Conservation (phyloP, 164 flowering plant genomes). For the Pachysandra terminalis region DNA sequence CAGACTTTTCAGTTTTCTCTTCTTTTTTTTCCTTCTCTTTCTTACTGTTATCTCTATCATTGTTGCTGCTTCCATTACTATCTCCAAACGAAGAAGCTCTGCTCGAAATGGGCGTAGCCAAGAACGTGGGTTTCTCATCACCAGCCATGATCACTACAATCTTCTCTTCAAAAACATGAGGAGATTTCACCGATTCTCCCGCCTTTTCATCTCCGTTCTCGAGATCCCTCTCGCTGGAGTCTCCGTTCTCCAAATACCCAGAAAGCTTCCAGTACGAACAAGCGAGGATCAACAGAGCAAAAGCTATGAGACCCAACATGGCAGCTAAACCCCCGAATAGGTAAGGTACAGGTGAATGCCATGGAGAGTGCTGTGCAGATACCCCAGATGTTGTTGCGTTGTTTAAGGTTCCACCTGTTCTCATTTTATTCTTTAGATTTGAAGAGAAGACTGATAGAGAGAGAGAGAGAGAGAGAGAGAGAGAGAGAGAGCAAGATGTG, state of each 20-base stretch:
- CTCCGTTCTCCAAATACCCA: conserved; percentile 39
- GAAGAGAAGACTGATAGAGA: conserved; percentile 8
- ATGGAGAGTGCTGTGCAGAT: conserved; percentile 40
- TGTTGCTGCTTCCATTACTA: conserved; percentile 4
- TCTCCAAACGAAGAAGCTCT: conserved; percentile 40
- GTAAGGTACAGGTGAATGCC: conserved; percentile 93
- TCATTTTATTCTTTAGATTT: conserved; percentile 23
- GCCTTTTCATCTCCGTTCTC: conserved; percentile 40
- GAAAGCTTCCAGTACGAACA: conserved; percentile 88
- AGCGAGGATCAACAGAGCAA: conserved; percentile 71
- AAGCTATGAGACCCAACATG: conserved; percentile 81
- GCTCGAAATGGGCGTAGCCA: conserved; percentile 61
- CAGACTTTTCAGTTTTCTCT: conserved; percentile 17
- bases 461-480: conserved; percentile 4
- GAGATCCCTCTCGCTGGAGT: conserved; percentile 29
- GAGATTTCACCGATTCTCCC: conserved; percentile 21
- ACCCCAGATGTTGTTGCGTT: neutral
- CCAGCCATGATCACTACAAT: conserved; percentile 80
- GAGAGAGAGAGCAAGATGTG: neutral
- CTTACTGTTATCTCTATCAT: conserved; percentile 5
- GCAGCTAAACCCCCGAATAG: conserved; percentile 87
- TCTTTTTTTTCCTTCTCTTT: conserved; percentile 13
- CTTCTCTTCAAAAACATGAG: conserved; percentile 44
- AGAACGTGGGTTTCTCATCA: conserved; percentile 49
- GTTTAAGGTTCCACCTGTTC: conserved; percentile 21